Evolutionary conservation across 1,284 basidiomycete species (phyloP).

Genomic region (Crepidotus sp.): DNA sequence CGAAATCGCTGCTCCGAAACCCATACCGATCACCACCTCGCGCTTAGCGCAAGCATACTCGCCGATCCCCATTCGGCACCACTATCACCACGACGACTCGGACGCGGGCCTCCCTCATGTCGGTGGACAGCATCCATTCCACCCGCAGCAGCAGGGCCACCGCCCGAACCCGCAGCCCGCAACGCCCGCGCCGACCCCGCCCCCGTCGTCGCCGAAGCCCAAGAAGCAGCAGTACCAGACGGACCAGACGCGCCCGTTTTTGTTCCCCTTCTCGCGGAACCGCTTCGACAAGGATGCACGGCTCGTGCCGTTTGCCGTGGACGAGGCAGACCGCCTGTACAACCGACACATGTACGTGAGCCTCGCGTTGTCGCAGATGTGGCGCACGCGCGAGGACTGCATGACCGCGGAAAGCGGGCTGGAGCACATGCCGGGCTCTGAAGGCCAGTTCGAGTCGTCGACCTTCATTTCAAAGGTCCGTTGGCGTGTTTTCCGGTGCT

Average conservation of each 20-base stretch:
- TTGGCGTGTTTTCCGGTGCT: neutral
- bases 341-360: conserved; percentile 87
- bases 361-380: conserved; percentile 87
- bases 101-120: conserved; percentile 33
- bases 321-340: conserved; percentile 91
- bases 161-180: conserved; percentile 53
- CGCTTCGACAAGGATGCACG: conserved; percentile 40
- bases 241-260: conserved; percentile 88
- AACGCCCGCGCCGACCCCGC: conserved; percentile 86
- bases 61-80: conserved; percentile 88
- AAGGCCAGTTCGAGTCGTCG: conserved; percentile 42
- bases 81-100: conserved; percentile 77
- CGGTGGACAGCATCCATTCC: conserved; percentile 36
- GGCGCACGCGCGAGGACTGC: conserved; percentile 90
- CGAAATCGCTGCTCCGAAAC: conserved; percentile 26
- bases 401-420: conserved; percentile 90
- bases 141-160: conserved; percentile 37
- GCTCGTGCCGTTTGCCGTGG: conserved; percentile 88
- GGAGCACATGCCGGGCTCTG: conserved; percentile 64
- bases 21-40: conserved; percentile 33
- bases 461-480: conserved; percentile 29
- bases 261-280: conserved; percentile 84
- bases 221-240: conserved; percentile 99
- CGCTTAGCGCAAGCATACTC: conserved; percentile 84
- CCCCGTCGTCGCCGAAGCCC: conserved; percentile 83